Percentiles rank a stretch among this genome's conserved stretches.
Evolutionary conservation across 306 rosid genomes (phyloP).

Genomic region (Sphenostylis stenocarpa): DNA sequence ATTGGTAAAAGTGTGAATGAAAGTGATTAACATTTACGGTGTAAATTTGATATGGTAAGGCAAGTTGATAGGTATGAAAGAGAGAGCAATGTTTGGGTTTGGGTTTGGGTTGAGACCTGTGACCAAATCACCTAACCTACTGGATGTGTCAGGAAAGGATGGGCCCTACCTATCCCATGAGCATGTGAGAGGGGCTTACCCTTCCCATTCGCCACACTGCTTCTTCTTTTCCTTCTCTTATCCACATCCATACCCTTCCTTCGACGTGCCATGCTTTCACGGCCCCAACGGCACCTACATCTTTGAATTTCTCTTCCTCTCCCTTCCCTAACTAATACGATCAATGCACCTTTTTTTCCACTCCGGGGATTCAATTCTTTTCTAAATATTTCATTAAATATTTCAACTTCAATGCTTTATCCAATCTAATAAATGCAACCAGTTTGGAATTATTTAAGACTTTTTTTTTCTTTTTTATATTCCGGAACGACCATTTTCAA

Average conservation of each 20-base stretch:
- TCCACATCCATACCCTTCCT: neutral
- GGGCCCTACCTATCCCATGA: slow-evolving; percentile 27
- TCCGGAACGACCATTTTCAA: too few species aligned
- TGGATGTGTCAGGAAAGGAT: slow-evolving; percentile 3
- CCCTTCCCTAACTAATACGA: neutral
- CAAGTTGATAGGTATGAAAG: too few species aligned
- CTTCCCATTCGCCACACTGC: too few species aligned
- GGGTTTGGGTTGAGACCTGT: neutral
- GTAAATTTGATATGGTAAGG: too few species aligned
- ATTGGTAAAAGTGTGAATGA: neutral
- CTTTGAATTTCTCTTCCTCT: slow-evolving; percentile 34
- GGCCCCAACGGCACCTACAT: slow-evolving; percentile 29
- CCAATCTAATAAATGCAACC: neutral
- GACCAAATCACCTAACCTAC: slow-evolving; percentile 22
- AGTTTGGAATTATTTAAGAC: too few species aligned
- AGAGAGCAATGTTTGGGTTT: too few species aligned
- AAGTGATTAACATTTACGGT: neutral
- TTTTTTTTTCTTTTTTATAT: too few species aligned
- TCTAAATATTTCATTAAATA: too few species aligned
- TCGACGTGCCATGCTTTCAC: slow-evolving; percentile 3
- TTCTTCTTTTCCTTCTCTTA: neutral
- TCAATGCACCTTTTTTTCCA: neutral
- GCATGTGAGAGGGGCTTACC: slow-evolving; percentile 19
- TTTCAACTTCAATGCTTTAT: too few species aligned
- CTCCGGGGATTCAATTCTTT: too few species aligned